Conservation (phyloP, 2,329 filamentous ascomycete species). For the Thelonectria discophora region DNA sequence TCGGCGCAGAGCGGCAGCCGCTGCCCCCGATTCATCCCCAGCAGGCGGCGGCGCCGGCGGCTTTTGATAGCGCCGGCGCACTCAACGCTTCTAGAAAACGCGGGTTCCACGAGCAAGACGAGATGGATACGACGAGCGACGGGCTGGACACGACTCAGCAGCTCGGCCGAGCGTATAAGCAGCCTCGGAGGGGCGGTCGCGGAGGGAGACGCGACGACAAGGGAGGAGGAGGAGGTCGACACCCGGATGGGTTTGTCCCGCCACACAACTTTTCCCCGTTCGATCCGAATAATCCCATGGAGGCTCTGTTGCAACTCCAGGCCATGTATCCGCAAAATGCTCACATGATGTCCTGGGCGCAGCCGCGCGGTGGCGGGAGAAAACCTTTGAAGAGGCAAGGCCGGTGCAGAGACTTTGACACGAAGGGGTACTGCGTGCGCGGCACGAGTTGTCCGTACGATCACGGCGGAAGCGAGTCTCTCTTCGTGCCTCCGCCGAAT, state of each 20-base stretch:
- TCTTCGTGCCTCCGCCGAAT: constrained; percentile 46
- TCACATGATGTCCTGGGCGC: constrained; percentile 52
- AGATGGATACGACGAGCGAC: constrained; percentile 26
- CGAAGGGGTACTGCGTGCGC: constrained; percentile 74
- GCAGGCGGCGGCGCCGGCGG: constrained; percentile 39
- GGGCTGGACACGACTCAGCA: constrained; percentile 38
- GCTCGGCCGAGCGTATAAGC: constrained; percentile 64
- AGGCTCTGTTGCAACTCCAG: constrained; percentile 69
- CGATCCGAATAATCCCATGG: constrained; percentile 68
- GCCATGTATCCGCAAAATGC: constrained; percentile 59
- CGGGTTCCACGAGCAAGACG: constrained; percentile 46
- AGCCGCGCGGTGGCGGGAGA: constrained; percentile 37
- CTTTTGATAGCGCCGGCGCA: constrained; percentile 18
- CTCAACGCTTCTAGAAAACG: constrained; percentile 47
- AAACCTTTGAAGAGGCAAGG: constrained; percentile 50
- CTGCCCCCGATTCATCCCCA: constrained; percentile 7
- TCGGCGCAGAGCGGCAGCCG: constrained; percentile 25
- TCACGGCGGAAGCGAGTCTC: constrained; percentile 68
- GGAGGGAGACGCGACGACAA: constrained; percentile 40
- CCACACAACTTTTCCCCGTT: constrained; percentile 55
- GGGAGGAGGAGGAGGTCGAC: constrained; percentile 20
- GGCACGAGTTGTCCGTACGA: constrained; percentile 75
- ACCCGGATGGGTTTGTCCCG: constrained; percentile 30
- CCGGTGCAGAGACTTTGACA: constrained; percentile 76
- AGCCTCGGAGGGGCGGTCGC: constrained; percentile 63